phyloP scores from a whole-genome alignment of 345 rosid species.

The Mangifera indica region DNA sequence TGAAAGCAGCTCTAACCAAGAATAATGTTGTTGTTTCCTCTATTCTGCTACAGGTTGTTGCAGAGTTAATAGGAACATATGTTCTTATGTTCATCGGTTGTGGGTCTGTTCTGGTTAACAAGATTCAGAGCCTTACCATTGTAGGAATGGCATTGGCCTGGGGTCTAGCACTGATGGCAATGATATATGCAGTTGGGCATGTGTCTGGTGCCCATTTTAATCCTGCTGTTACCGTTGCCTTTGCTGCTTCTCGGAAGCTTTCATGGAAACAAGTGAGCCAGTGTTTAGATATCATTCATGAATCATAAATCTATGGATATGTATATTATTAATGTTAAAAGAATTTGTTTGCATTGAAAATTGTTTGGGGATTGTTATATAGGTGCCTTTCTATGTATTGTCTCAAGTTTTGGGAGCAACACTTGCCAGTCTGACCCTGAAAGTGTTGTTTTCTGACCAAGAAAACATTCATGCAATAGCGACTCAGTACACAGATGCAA shows the following conservation, averaged over 20 bases:
- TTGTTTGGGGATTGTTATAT: neutral
- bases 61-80: conserved; percentile 51
- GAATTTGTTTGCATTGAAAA: neutral
- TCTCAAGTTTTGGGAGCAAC: conserved; percentile 44
- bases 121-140: conserved; percentile 31
- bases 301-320: neutral
- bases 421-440: conserved; percentile 42
- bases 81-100: conserved; percentile 44
- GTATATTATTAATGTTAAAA: too few species aligned
- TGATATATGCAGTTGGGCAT: conserved; percentile 44
- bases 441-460: conserved; percentile 28
- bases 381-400: conserved; percentile 44
- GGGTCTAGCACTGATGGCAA: conserved; percentile 47
- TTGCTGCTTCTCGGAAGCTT: conserved; percentile 34
- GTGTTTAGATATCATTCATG: neutral
- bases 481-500: conserved; percentile 38
- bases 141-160: conserved; percentile 46
- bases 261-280: conserved; percentile 43
- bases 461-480: conserved; percentile 19
- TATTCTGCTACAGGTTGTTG: conserved; percentile 29
- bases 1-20: neutral
- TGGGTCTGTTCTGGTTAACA: conserved; percentile 36
- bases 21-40: neutral
- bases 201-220: conserved; percentile 58
- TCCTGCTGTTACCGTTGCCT: conserved; percentile 49